A percentile compares a stretch with the other conserved stretches of the same genome.
Evolutionary conservation across 371 early-diverging fungal genomes (phyloP).

Genomic region (Capillidium rhysosporum): DNA sequence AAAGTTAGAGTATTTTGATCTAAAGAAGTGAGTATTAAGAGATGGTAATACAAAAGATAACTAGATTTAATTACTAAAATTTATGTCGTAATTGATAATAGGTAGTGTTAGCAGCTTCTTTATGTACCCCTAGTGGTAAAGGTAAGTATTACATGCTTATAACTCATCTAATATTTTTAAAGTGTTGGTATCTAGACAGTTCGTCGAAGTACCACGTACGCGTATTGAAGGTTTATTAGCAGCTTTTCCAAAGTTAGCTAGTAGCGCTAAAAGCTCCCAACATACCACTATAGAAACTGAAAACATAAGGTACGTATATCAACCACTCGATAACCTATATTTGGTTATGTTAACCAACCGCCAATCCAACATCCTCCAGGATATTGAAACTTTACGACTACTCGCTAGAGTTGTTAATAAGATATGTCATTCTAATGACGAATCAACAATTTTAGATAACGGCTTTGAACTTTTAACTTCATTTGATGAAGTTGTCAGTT

Average conservation of each 20-base stretch:
- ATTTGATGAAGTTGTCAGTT: constrained; percentile 89
- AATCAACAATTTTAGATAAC: constrained; percentile 46
- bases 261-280: constrained; percentile 50
- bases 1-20: too few species aligned
- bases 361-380: constrained; percentile 69
- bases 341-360: constrained; percentile 22
- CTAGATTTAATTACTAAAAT: not conserved
- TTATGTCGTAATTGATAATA: not conserved
- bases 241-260: constrained; percentile 88
- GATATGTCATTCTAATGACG: constrained; percentile 67
- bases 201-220: constrained; percentile 87
- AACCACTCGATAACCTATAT: constrained; percentile 87
- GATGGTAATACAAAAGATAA: too few species aligned
- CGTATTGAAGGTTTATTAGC: constrained; percentile 90
- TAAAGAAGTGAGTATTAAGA: too few species aligned
- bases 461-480: constrained; percentile 77
- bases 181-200: constrained; percentile 93
- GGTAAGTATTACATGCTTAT: not conserved
- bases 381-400: constrained; percentile 82
- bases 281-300: constrained; percentile 95
- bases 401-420: constrained; percentile 86
- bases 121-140: constrained; percentile 7
- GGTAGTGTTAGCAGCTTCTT: constrained; percentile 6
- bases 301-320: constrained; percentile 88
- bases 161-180: not conserved